Conservation (phyloP, 192 early-diverging fungal species). For the Funneliformis geosporum region DNA sequence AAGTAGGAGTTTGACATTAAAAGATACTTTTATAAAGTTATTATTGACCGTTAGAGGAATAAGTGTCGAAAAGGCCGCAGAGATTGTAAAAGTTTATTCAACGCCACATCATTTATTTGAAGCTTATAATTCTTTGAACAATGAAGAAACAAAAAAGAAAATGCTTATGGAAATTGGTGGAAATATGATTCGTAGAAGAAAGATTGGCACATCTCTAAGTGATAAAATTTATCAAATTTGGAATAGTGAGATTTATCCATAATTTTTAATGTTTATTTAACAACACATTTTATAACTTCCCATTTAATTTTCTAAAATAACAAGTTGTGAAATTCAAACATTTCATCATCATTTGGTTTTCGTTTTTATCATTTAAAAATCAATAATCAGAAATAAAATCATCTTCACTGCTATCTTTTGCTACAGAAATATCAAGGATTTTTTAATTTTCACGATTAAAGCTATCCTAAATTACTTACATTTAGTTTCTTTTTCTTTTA, state of each 20-base stretch:
- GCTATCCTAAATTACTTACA: too few species aligned
- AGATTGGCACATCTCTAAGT: conserved; percentile 54
- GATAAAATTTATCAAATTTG: conserved; percentile 62
- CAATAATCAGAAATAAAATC: too few species aligned
- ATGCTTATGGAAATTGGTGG: conserved; percentile 50
- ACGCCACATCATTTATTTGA: conserved; percentile 64
- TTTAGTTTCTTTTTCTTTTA: too few species aligned
- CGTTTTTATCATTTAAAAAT: too few species aligned
- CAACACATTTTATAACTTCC: too few species aligned
- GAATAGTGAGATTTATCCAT: conserved; percentile 47
- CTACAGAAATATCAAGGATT: too few species aligned
- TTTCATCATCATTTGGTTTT: too few species aligned
- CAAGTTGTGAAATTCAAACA: too few species aligned
- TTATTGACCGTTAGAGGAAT: conserved; percentile 84
- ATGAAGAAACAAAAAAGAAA: conserved; percentile 48
- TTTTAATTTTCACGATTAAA: too few species aligned
- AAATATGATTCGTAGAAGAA: conserved; percentile 43
- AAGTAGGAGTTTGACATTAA: conserved; percentile 63
- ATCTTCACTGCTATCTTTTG: too few species aligned
- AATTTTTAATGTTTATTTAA: neutral
- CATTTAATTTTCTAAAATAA: too few species aligned
- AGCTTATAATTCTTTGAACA: conserved; percentile 43
- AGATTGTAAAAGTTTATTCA: conserved; percentile 67
- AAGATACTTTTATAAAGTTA: conserved; percentile 82
- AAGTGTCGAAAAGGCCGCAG: conserved; percentile 79